Evolutionary conservation across 306 rosid genomes (phyloP).

Genomic region (Dicorynia guianensis): DNA sequence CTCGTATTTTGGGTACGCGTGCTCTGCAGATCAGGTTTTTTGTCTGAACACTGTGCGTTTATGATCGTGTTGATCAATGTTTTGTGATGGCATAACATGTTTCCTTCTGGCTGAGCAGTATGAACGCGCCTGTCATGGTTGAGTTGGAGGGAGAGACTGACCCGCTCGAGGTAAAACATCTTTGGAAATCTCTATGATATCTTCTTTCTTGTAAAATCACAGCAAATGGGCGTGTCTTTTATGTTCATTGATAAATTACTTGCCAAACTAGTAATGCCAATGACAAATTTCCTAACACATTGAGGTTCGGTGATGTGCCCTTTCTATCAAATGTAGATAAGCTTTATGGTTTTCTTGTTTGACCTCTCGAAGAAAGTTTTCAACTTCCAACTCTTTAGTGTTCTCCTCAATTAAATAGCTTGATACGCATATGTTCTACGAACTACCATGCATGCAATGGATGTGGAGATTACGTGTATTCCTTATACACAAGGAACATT

Average conservation of each 20-base stretch:
- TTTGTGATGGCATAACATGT: constrained; percentile 15
- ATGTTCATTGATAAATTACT: neutral
- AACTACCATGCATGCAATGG: neutral
- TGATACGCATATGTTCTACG: neutral
- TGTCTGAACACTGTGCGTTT: neutral
- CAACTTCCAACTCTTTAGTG: neutral
- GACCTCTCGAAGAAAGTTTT: neutral
- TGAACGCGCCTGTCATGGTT: constrained; percentile 98
- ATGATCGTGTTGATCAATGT: neutral
- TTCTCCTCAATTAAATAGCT: neutral
- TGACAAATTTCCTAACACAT: constrained; percentile 20
- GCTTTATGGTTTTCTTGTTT: neutral
- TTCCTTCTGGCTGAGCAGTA: constrained; percentile 57
- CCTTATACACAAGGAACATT: neutral
- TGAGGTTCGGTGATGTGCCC: neutral
- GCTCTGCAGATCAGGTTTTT: constrained; percentile 92
- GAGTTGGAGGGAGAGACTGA: constrained; percentile 98
- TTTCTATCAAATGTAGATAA: constrained; percentile 10
- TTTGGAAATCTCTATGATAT: neutral
- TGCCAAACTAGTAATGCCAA: constrained; percentile 5
- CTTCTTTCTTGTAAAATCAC: neutral
- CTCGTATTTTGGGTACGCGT: constrained; percentile 92
- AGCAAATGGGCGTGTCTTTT: neutral
- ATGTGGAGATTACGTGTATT: neutral
- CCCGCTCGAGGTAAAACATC: constrained; percentile 79